Base-by-base conservation (phyloP, 2,329 filamentous ascomycete species). In the Fusarium torulosum region DNA sequence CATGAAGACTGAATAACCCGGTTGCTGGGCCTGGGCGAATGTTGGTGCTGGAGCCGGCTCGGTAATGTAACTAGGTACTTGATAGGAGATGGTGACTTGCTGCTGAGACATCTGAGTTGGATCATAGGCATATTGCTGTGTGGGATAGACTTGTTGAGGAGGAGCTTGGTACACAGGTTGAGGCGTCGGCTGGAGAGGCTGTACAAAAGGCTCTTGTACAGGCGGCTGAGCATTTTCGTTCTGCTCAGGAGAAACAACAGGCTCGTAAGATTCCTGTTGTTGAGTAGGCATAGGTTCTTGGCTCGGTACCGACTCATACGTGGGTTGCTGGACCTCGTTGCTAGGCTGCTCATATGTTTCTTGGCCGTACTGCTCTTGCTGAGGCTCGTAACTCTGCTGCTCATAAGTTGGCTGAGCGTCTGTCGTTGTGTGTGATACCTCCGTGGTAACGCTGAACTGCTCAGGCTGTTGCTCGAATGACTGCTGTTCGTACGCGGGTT, bases 341-440 rank as follows among this genome's bases (percentile, higher is more conserved):
- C 52, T 23, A 11, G 59, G 56, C 4, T 69, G 66, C 6, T 69
- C 43, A 10, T 63, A 67, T 4, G 47, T 15, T 37, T 43, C 46
- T 7, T 66, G 66, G 1, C 7, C 14, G 4, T 59, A 63, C 35
- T 59, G 62, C 11, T 50, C 37, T 7, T 70, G 57, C 19, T 65
- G 59, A 2, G 41, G 42, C 4, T 63, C 60, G 4, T 33, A 64
- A 3, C 21, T 11, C 11, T 53, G 50, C 21, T 61, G 58, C 23
- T 54, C 58, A 6, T 61, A 54, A 0, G 15, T 2, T 0, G 58
- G 61, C 2, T 62, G 61, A 6, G 51, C 8, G 1, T 68, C 63
- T 11, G 25, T 40, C 1, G 49, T 50, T 0, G 51, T 40, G 17
- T 49, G 68, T 6, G 62, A 53, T 1, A 53, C 31, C 8, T 69